Percentiles rank a stretch among this genome's conserved stretches.
Evolutionary conservation across 495 filamentous ascomycete species (phyloP).

Genomic region (Tuber aestivum): DNA sequence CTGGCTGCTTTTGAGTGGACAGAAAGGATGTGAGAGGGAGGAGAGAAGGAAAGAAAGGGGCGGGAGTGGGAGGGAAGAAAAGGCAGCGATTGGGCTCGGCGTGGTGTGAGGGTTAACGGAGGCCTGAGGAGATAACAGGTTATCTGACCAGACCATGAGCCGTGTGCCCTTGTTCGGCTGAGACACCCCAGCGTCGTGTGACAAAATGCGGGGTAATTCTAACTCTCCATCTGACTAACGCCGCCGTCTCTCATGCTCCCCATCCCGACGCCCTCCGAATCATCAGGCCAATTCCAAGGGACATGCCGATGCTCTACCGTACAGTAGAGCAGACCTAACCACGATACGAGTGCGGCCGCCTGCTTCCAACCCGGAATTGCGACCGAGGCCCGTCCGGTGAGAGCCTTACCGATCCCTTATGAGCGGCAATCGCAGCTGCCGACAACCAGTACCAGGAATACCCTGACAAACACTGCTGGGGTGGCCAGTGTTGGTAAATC

Average conservation of each 20-base stretch:
- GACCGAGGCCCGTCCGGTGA: neutral
- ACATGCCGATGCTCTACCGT: neutral
- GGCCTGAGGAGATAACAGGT: constrained; percentile 25
- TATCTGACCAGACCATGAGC: constrained; percentile 16
- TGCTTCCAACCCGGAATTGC: neutral
- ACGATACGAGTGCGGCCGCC: too few species aligned
- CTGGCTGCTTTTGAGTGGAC: constrained; percentile 22
- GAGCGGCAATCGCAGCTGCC: neutral
- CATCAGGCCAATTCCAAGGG: neutral
- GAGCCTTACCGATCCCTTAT: neutral
- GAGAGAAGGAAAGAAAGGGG: constrained; percentile 15
- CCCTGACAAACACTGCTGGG: neutral
- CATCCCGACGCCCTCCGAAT: neutral
- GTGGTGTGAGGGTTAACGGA: constrained; percentile 19
- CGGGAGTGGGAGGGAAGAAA: constrained; percentile 18
- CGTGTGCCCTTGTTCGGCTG: neutral
- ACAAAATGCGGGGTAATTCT: constrained; percentile 38
- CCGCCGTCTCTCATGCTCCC: neutral
- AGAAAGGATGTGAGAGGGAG: constrained; percentile 16
- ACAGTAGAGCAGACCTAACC: too few species aligned
- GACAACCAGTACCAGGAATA: neutral
- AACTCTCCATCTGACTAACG: neutral
- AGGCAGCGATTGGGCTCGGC: constrained; percentile 29
- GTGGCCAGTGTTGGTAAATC: neutral
- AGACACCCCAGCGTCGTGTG: constrained; percentile 30